Base-by-base conservation (phyloP, 1,284 basidiomycete genomes). In the Rhodotorula glutinis region DNA sequence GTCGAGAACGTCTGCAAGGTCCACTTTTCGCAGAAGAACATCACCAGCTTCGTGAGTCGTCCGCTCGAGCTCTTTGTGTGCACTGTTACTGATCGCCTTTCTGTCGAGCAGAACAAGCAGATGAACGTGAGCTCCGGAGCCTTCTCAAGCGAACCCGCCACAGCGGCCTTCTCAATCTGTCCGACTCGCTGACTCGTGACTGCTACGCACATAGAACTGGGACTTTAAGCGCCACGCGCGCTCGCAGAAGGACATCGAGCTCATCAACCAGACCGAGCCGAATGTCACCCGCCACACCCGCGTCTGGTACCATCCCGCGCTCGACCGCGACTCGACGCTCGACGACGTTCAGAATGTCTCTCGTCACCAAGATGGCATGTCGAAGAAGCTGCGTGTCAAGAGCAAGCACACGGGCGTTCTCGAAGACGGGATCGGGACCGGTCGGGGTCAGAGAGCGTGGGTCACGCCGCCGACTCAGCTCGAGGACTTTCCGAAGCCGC, bases 201-300 rank as follows among this genome's bases (percentile, higher is more conserved):
- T 41, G 19, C n/a, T 2, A 16, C 40, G 2, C 10, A 4, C 10
- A 16, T 53, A 68, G 66, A 68, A 68, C 59, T 68, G 66, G 66
- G 66, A 68, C 46, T 68, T 68, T 59, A 64, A 64, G 51, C 66
- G 66, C 44, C 66, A 68, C 55, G 61, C 66, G 1, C 62, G 66
- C 30, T 68, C 66, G 17, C 66, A 68, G 54, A 57, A 57, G 25
- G 66, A 68, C 56, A 59, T 68, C 52, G 41, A 46, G 27, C 25
- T 40, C 43, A 60, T 68, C 38, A 2, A 29, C 30, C 58, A 62
- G 51, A 30, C 38, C 19, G 63, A 68, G 30, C 66, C 66, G 17
- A 46, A 41, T n/a, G 51, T 68, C 11, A 62, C 27, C 17, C 58
- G 66, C 44, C 23, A 51, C 23, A 60, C 53, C n/a, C 64, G 67